Conservation (phyloP, 1,139 yeast genomes). For the Yamadazyma dushanensis region DNA sequence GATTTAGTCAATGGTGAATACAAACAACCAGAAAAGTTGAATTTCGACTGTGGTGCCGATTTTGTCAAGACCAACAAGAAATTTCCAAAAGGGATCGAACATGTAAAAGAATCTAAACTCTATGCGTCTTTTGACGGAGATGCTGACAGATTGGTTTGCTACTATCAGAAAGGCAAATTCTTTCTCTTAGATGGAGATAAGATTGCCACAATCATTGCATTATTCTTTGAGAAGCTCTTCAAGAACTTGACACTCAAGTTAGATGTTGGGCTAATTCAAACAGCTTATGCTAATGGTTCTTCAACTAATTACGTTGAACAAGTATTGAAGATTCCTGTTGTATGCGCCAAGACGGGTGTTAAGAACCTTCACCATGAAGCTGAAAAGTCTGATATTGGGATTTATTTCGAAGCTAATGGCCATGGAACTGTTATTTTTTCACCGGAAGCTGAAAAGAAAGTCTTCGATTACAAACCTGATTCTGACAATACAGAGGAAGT, state of each 20-base stretch:
- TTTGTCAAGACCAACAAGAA: slow-evolving; percentile 86
- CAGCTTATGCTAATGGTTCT: slow-evolving; percentile 96
- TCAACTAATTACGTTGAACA: slow-evolving; percentile 73
- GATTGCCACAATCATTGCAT: slow-evolving; percentile 81
- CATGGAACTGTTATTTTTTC: slow-evolving; percentile 94
- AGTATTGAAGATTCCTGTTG: slow-evolving; percentile 70
- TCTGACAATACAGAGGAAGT: slow-evolving; percentile 24
- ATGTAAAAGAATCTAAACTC: slow-evolving; percentile 40
- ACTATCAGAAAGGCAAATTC: slow-evolving; percentile 60
- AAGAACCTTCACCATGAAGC: slow-evolving; percentile 94
- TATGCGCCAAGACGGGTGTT: slow-evolving; percentile 94
- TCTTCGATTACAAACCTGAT: slow-evolving; percentile 24
- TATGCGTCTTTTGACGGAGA: slow-evolving; percentile 95
- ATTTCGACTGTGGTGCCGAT: slow-evolving; percentile 92
- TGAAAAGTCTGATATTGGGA: slow-evolving; percentile 80
- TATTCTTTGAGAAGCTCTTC: slow-evolving; percentile 57
- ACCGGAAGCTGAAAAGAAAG: slow-evolving; percentile 47
- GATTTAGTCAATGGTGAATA: slow-evolving; percentile 62
- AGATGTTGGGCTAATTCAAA: slow-evolving; percentile 85
- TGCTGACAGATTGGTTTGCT: slow-evolving; percentile 92
- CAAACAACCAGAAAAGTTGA: slow-evolving; percentile 57
- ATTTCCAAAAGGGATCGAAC: slow-evolving; percentile 61
- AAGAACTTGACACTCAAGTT: slow-evolving; percentile 38
- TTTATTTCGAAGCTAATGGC: slow-evolving; percentile 98
- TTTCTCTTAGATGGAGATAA: slow-evolving; percentile 90